phyloP scores from a whole-genome alignment of 306 rosid species.

The Quillaja saponaria region DNA sequence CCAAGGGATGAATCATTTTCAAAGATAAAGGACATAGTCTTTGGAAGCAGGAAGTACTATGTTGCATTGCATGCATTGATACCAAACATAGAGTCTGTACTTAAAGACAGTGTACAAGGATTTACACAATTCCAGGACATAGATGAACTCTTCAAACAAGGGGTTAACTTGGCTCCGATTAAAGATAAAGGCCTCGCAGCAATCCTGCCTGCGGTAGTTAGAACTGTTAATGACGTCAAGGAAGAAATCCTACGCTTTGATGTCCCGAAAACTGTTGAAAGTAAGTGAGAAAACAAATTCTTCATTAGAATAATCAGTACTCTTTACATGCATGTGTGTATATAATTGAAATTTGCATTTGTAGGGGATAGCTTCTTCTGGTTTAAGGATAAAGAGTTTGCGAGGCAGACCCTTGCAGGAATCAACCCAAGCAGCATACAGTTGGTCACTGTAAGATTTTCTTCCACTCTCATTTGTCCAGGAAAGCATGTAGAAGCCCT shows the following conservation, averaged over 20 bases:
- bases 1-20: constrained; percentile 61
- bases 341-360: constrained; percentile 10
- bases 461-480: too few species aligned
- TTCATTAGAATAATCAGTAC: too few species aligned
- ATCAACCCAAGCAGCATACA: constrained; percentile 45
- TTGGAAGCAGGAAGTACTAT: constrained; percentile 30
- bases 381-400: constrained; percentile 71
- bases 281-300: too few species aligned
- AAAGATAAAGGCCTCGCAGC: constrained; percentile 11
- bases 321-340: not conserved
- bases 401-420: constrained; percentile 59
- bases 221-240: constrained; percentile 23
- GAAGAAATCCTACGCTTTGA: constrained; percentile 44
- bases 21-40: constrained; percentile 44
- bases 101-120: constrained; percentile 34
- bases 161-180: constrained; percentile 30
- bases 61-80: constrained; percentile 35
- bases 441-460: constrained; percentile 42
- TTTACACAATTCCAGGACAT: constrained; percentile 47
- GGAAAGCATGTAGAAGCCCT: too few species aligned
- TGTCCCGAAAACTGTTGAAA: constrained; percentile 42
- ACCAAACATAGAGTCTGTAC: constrained; percentile 35
- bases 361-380: constrained; percentile 80
- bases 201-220: constrained; percentile 38
- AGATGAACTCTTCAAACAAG: constrained; percentile 50